phyloP scores from a whole-genome alignment of 257 asterid species.

The Verbena officinalis region DNA sequence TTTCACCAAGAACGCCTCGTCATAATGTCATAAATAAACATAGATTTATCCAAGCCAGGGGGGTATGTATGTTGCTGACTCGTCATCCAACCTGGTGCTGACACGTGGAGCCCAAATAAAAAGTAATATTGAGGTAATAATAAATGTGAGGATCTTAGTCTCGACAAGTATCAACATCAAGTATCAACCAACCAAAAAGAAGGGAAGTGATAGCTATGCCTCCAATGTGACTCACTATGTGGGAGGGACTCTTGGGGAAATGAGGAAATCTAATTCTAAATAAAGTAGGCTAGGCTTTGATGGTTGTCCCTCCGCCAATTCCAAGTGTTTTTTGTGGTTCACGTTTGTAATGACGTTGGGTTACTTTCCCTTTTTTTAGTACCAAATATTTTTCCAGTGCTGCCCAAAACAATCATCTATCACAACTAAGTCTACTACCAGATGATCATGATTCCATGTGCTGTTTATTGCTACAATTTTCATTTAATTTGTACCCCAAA shows the following conservation, averaged over 20 bases:
- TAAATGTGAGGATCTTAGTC: neutral
- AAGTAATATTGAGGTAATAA: no score
- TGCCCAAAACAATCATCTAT: no score
- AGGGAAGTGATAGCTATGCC: neutral
- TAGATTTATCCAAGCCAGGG: constrained; percentile 40
- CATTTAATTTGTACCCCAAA: no score
- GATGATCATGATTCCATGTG: no score
- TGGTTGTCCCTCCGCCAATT: constrained; percentile 23
- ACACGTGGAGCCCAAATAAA: constrained; percentile 36
- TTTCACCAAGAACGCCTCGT: constrained; percentile 53
- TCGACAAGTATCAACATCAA: no score
- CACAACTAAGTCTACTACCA: no score
- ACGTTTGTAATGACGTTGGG: no score
- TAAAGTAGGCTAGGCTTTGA: neutral
- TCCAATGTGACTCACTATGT: neutral
- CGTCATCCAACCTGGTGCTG: constrained; percentile 27
- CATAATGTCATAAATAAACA: constrained; percentile 28
- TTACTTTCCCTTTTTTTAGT: no score
- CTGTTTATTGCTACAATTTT: no score
- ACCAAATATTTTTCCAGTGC: no score
- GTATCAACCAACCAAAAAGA: no score
- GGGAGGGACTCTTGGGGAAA: neutral
- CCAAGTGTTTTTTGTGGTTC: constrained; percentile 1
- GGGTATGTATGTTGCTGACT: constrained; percentile 23
- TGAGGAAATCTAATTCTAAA: constrained; percentile 14